Conservation (phyloP, 352 stramenopile genomes). For the Pythium phragmitis region DNA sequence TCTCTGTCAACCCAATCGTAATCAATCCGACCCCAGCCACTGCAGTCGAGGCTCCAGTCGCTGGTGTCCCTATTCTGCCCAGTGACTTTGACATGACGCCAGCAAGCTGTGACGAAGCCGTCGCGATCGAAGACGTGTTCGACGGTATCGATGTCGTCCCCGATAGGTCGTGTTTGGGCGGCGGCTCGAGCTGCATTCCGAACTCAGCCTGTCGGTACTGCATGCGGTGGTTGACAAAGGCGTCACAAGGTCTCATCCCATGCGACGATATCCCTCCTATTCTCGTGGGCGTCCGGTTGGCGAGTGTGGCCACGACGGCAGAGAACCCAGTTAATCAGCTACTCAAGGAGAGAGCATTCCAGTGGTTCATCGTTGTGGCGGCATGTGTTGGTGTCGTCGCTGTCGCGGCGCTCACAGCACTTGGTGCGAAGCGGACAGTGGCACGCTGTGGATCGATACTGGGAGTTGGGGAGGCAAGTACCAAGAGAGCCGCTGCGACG, state of each 20-base stretch:
- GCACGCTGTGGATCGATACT: background rate
- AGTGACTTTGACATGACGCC: background rate
- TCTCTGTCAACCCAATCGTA: too few relatives aligned
- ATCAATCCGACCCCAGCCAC: background rate
- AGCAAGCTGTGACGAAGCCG: background rate
- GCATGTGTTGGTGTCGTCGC: conserved; percentile 15
- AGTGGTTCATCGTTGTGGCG: conserved; percentile 4
- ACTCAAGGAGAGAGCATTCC: conserved; percentile 16
- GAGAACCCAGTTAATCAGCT: background rate
- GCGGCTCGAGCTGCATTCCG: background rate
- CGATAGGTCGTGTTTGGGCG: background rate
- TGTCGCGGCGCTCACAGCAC: background rate
- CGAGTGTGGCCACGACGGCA: background rate
- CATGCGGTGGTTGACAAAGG: background rate
- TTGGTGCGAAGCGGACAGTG: conserved; percentile 4
- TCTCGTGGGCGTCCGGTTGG: too few relatives aligned
- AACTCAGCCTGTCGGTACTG: background rate
- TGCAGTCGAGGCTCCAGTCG: too few relatives aligned
- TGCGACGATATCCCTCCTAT: background rate
- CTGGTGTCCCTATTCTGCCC: background rate
- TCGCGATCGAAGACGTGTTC: background rate
- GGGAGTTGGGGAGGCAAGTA: too few relatives aligned
- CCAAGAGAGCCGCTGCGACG: too few relatives aligned
- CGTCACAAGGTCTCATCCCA: background rate
- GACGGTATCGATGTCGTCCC: background rate